Conservation (phyloP, 2,329 filamentous ascomycete species). For the Alternaria sp. region DNA sequence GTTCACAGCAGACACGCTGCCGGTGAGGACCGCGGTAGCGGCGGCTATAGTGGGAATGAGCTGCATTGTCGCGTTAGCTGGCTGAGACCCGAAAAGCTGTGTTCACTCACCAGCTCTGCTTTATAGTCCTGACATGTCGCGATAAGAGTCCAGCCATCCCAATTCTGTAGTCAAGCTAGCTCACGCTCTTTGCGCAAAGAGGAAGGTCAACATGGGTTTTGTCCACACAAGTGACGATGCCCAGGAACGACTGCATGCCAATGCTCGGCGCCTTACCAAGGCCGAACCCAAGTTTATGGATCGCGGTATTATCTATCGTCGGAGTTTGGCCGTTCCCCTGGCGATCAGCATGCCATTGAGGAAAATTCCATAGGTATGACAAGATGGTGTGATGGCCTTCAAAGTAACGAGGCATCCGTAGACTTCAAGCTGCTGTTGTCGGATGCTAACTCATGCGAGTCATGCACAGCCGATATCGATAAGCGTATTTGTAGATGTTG, state of each 20-base stretch:
- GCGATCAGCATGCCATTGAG: not conserved
- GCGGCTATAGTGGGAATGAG: slow-evolving; percentile 31
- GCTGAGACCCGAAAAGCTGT: slow-evolving; percentile 1
- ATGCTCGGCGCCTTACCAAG: slow-evolving; percentile 7
- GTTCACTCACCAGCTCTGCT: not conserved
- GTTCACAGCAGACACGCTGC: slow-evolving; percentile 33
- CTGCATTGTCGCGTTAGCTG: slow-evolving; percentile 32
- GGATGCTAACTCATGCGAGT: slow-evolving; percentile 5
- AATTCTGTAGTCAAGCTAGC: slow-evolving; percentile 5
- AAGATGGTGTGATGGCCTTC: not conserved
- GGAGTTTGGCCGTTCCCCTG: not conserved
- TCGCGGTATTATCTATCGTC: not conserved
- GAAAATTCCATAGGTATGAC: not conserved
- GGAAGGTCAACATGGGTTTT: slow-evolving; percentile 37
- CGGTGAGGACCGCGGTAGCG: slow-evolving; percentile 26
- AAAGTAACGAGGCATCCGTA: not conserved
- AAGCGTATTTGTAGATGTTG: not conserved
- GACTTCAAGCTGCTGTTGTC: not conserved
- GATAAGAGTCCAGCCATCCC: slow-evolving; percentile 25
- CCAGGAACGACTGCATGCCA: slow-evolving; percentile 29
- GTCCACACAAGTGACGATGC: slow-evolving; percentile 38
- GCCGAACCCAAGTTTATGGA: slow-evolving; percentile 3
- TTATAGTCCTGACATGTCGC: slow-evolving; percentile 20
- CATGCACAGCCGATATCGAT: slow-evolving; percentile 8
- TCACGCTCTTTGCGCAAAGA: slow-evolving; percentile 35